Evolutionary conservation across 2,329 filamentous ascomycete species (phyloP).

Genomic region (Penicillium glabrum): DNA sequence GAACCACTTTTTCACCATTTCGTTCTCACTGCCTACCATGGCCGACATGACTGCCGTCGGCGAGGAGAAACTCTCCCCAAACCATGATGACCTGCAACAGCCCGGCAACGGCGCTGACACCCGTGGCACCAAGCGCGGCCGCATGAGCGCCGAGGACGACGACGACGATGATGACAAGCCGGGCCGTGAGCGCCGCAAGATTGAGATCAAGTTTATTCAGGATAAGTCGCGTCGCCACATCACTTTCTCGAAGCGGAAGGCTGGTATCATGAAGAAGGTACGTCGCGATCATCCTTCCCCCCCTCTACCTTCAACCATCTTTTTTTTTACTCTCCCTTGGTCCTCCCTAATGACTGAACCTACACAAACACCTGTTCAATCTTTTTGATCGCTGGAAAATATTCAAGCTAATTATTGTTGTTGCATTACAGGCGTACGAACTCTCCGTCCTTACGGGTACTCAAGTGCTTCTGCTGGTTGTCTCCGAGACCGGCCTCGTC

Average conservation of each 20-base stretch:
- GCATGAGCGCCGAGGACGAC: conserved; percentile 83
- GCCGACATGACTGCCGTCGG: conserved; percentile 79
- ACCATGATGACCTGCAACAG: conserved; percentile 68
- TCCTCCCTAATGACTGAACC: background rate
- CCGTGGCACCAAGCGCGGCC: conserved; percentile 86
- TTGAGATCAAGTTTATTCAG: conserved; percentile 99
- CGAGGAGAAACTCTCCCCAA: conserved; percentile 70
- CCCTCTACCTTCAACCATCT: background rate
- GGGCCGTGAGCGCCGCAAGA: conserved; percentile 96
- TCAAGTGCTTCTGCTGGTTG: conserved; percentile 92
- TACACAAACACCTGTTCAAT: background rate
- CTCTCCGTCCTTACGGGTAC: conserved; percentile 96
- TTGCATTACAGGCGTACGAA: conserved; percentile 77
- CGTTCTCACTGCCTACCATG: conserved; percentile 50
- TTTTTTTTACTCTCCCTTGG: background rate
- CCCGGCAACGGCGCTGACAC: conserved; percentile 60
- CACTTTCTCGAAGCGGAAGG: conserved; percentile 99
- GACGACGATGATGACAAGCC: conserved; percentile 98
- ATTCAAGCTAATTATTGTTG: background rate
- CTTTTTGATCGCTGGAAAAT: background rate
- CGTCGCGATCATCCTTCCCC: conserved; percentile 33
- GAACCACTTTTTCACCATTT: background rate
- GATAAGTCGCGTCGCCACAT: conserved; percentile 99
- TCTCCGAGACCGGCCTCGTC: conserved; percentile 94
- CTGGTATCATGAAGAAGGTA: conserved; percentile 99